phyloP scores from a whole-genome alignment of 2,329 filamentous ascomycete species.

The Nigrospora oryzae region DNA sequence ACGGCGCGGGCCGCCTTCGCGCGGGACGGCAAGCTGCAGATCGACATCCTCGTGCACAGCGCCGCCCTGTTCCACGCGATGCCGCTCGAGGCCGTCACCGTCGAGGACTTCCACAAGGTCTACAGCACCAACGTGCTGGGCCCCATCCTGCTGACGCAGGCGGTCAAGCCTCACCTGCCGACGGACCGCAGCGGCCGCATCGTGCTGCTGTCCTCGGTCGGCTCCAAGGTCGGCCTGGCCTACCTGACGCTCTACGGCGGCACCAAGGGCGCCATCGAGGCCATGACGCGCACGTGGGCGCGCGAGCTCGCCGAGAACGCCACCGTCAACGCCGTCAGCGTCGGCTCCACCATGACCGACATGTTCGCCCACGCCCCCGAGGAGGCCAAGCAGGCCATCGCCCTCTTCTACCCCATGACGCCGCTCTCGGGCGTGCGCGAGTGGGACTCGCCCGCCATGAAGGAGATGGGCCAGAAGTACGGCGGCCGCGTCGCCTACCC shows the following conservation, averaged over 20 bases:
- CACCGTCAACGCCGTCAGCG: conserved; percentile 56
- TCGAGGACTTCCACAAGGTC: conserved; percentile 42
- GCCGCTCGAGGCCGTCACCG: conserved; percentile 32
- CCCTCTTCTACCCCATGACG: conserved; percentile 29
- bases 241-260: conserved; percentile 44
- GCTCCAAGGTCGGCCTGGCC: conserved; percentile 38
- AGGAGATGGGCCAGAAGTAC: conserved; percentile 37
- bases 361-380: conserved; percentile 49
- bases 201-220: conserved; percentile 47
- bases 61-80: conserved; percentile 43
- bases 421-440: conserved; percentile 35
- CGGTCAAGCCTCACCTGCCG: conserved; percentile 44
- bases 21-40: conserved; percentile 38
- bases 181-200: conserved; percentile 47
- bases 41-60: conserved; percentile 51
- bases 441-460: conserved; percentile 17
- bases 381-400: conserved; percentile 30
- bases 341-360: conserved; percentile 33
- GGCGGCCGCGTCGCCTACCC: conserved; percentile 48
- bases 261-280: conserved; percentile 54
- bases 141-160: conserved; percentile 44
- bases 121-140: conserved; percentile 52
- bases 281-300: conserved; percentile 56
- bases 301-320: conserved; percentile 48
- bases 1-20: conserved; percentile 38